Evolutionary conservation across 495 filamentous ascomycete species (phyloP).

Genomic region (Endocarpon pusillum): DNA sequence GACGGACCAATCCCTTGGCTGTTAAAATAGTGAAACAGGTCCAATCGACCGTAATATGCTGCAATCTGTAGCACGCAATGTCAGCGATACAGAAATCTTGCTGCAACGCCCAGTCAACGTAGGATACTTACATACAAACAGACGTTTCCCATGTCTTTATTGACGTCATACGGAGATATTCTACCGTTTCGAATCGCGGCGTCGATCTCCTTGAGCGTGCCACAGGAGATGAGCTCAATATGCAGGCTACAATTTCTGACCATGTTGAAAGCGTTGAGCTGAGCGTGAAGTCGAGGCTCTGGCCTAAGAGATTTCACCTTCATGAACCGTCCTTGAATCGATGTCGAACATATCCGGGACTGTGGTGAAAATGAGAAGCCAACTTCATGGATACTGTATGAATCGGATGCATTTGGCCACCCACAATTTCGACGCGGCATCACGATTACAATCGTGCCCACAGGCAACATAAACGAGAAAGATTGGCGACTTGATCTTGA

Average conservation of each 20-base stretch:
- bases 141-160: not conserved
- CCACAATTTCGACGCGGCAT: too few relatives aligned
- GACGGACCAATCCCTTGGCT: not conserved
- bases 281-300: not conserved
- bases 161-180: not conserved
- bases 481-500: not conserved
- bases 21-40: not conserved
- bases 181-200: not conserved
- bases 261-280: not conserved
- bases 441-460: too few relatives aligned
- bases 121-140: not conserved
- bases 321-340: not conserved
- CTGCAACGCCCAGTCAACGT: not conserved
- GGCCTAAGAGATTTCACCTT: not conserved
- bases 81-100: not conserved
- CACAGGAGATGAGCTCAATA: not conserved
- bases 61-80: not conserved
- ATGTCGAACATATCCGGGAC: not conserved
- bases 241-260: not conserved
- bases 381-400: not conserved
- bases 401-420: too few relatives aligned
- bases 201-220: not conserved
- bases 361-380: not conserved
- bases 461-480: not conserved
- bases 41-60: not conserved